Base-by-base conservation (phyloP, 164 flowering plant species). In the Warburgia ugandensis region DNA sequence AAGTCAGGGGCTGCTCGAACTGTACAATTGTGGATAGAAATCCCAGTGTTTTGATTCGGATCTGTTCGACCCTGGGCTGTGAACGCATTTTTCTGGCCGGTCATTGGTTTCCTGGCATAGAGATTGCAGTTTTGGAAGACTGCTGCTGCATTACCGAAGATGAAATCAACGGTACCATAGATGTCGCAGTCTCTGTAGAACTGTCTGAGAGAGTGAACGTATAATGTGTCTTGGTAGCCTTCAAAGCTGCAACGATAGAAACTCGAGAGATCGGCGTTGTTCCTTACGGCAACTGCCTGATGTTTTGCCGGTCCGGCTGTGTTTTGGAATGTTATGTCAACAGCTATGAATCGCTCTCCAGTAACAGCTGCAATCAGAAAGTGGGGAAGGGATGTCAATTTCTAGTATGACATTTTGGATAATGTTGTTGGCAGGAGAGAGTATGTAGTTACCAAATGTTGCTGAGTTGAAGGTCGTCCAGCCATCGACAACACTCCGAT, bases 401-500 rank as follows among this genome's bases (percentile, higher is more conserved):
- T 1, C 10, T 10, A 21, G 19, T 33, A 23, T 30, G 12, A 48
- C 17, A 13, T 17, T 29, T 5, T 8, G 32, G 6, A 48, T 23
- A 23, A 21, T 2, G 5, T 11, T 11, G 7, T 46, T 4, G 19
- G 10, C 28, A 6, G 29, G 17, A 29, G 17, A 11, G 27, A 27
- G 7, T 17, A 50, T 10, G 13, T 29, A 51, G 10, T 21, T 27
- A 80, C 86, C 77, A 17, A 77, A 69, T 11, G 81, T 75, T 0
- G 83, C 70, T 7, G 79, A 67, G 45, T 72, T 76, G 59, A 51
- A 77, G 35, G 83, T 75, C 0, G 83, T 73, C 77, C 78, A 77
- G 30, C 73, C 73, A 47, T 73, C 79, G 4, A 56, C 22, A 19
- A 65, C 63, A 27, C 67, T 80, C 2, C 69, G 75, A 43, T 70